Conservation (phyloP, 768 basidiomycete species). For the Xerocomus brunneocitrinus region DNA sequence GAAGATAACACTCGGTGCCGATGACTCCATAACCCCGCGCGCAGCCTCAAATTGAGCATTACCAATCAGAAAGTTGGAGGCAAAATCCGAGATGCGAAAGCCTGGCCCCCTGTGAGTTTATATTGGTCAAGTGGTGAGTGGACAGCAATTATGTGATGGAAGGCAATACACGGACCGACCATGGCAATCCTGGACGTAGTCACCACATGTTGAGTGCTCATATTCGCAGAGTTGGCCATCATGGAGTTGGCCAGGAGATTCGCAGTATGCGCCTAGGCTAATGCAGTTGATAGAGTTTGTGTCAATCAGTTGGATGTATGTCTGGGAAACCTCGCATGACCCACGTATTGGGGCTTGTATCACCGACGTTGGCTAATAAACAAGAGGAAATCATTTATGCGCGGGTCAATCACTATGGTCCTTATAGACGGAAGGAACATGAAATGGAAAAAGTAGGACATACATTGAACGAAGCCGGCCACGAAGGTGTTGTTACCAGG, state of each 20-base stretch:
- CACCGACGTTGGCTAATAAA: constrained; percentile 70
- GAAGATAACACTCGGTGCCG: constrained; percentile 9
- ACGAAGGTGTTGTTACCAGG: constrained; percentile 70
- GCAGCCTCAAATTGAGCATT: constrained; percentile 67
- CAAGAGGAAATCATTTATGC: neutral
- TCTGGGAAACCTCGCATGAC: constrained; percentile 21
- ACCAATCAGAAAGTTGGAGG: constrained; percentile 71
- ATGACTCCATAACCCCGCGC: constrained; percentile 51
- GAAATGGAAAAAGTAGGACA: constrained; percentile 15
- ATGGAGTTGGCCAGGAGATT: constrained; percentile 64
- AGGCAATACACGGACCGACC: constrained; percentile 46
- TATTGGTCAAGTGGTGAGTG: neutral
- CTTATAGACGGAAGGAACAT: neutral
- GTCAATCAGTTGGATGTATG: neutral
- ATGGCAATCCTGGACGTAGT: constrained; percentile 60
- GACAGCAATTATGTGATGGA: neutral
- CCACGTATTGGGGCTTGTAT: constrained; percentile 76
- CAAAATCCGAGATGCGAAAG: constrained; percentile 70
- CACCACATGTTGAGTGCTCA: constrained; percentile 72
- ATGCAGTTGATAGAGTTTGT: neutral
- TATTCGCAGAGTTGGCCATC: constrained; percentile 68
- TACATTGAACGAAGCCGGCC: constrained; percentile 73
- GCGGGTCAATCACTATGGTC: neutral
- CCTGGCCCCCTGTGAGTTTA: constrained; percentile 57
- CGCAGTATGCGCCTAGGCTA: constrained; percentile 68